These are phyloP conservation scores for Verticillium albo-atrum DNA, from an alignment of 2,329 filamentous ascomycete genomes.

Conservation along the genomic window DNA sequence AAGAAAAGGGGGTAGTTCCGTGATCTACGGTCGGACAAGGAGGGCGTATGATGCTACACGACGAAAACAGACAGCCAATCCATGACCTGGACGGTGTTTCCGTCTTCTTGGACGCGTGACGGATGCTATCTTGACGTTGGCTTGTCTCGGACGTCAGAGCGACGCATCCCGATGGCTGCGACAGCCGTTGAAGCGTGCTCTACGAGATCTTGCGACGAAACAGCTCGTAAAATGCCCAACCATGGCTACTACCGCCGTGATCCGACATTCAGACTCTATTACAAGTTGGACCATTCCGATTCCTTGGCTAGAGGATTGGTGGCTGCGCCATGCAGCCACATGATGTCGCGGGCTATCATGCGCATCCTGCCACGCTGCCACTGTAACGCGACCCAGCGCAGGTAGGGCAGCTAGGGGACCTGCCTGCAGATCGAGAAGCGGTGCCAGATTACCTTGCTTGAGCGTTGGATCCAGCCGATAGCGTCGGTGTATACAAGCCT, in stretches of 20 bases:
- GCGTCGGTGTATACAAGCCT: neutral
- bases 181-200: neutral
- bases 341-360: neutral
- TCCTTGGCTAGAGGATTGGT: neutral
- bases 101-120: neutral
- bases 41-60: neutral
- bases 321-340: neutral
- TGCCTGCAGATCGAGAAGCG: neutral
- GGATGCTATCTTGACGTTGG: neutral
- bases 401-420: neutral
- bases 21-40: neutral
- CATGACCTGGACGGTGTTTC: neutral
- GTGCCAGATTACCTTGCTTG: neutral
- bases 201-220: neutral
- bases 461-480: neutral
- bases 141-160: neutral
- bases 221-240: neutral
- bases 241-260: neutral
- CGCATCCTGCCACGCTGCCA: neutral
- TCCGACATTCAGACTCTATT: neutral
- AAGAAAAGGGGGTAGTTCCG: neutral
- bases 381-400: neutral
- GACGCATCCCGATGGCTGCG: no score
- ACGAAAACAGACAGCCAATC: neutral
- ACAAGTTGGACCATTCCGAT: neutral